Base-by-base conservation (phyloP, 148 eudicot species). In the Bassia scoparia region DNA sequence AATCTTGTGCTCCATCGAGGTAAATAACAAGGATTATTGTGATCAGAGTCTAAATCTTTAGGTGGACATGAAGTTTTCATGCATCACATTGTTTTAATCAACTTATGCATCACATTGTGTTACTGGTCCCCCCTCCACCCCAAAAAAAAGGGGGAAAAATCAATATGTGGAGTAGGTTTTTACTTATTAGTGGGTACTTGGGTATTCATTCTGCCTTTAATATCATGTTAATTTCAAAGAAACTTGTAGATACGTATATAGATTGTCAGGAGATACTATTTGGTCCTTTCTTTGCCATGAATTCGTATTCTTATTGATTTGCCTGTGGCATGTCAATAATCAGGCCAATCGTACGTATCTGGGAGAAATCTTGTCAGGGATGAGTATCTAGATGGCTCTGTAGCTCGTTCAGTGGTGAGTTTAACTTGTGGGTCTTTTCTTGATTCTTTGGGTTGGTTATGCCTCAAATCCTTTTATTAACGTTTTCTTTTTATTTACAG, bases 331-430 rank as follows among this genome's bases (percentile, higher is more conserved):
- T 55, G 21, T 20, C 61, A 46, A 70, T 29, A 23, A 31, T 69
- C 73, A 92, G 96, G 86, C 49, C 84, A 88, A 83, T 81, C 74
- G 71, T 78, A 73, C 76, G 61, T 49, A 61, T 49, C 77, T 29
- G 88, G 85, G 60, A 84, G 78, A 86, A 77, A 38, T 58, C 44
- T 73, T 56, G 74, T 73, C 61, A 85, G 86, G 76, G 89, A 82
- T 68, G 85, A 82, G 66, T 85, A 88, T 81, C 74, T 76, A 30
- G 84, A 79, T 65, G 78, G 89, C 76, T 81, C 86, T 26, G 17
- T 74, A 53, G 62, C 79, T 15, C 85, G 78, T 81, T 84, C 87
- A 44, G 79, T 81, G 94, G 97, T 90, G 76, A 80, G 89, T 74
- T 76, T 48, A 67, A 71, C 34, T 20, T 27, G 29, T 23, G 71